Conservation (phyloP, 257 asterid species). For the Solanum bulbocastanum region DNA sequence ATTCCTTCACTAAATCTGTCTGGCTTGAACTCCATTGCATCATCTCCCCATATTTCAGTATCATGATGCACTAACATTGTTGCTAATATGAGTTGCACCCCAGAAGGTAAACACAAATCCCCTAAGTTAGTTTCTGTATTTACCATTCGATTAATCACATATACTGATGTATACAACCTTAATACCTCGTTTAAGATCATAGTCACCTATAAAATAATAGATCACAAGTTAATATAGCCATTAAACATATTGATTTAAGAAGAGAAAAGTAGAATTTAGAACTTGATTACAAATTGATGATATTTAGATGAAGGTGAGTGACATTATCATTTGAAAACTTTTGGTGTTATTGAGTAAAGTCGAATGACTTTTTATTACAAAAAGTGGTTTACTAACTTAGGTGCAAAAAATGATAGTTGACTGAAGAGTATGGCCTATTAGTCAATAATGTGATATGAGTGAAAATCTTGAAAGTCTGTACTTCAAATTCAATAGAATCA, state of each 20-base stretch:
- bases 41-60: slow-evolving; percentile 13
- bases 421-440: not conserved
- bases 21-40: slow-evolving; percentile 18
- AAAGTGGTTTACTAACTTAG: no score
- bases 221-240: not conserved
- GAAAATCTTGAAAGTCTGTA: no score
- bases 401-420: not conserved
- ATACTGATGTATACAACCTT: slow-evolving; percentile 11
- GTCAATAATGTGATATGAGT: not conserved
- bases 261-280: not conserved
- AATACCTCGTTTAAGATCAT: slow-evolving; percentile 13
- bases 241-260: not conserved
- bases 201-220: not conserved
- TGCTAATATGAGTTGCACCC: not conserved
- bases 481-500: no score
- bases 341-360: not conserved
- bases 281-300: not conserved
- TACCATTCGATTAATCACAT: not conserved
- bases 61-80: slow-evolving; percentile 9
- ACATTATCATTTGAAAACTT: not conserved
- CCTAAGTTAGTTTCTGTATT: not conserved
- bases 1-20: slow-evolving; percentile 17
- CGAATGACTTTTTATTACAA: not conserved
- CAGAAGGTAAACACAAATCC: not conserved
- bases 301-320: not conserved